Percentiles rank a stretch among this genome's conserved stretches.
phyloP scores from a whole-genome alignment of 495 filamentous ascomycete genomes.

The Hypoxylon perforatum region DNA sequence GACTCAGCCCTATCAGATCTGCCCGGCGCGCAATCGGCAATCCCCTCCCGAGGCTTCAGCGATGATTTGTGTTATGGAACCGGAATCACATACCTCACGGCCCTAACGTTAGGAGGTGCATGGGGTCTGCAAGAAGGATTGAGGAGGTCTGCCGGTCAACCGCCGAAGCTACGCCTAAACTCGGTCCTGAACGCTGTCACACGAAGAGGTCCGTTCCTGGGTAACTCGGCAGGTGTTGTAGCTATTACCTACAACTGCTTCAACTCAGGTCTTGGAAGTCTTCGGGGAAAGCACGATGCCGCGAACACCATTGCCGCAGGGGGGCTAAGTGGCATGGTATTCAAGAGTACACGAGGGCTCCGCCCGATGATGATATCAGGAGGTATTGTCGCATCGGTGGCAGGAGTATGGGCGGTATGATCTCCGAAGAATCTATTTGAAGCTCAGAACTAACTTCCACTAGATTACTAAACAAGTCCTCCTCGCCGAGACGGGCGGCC shows the following conservation, averaged over 20 bases:
- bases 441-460: slow-evolving; percentile 24
- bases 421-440: slow-evolving; percentile 28
- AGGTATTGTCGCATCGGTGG: slow-evolving; percentile 83
- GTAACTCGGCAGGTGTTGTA: slow-evolving; percentile 93
- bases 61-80: slow-evolving; percentile 98
- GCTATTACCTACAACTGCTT: slow-evolving; percentile 95
- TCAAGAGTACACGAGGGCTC: slow-evolving; percentile 92
- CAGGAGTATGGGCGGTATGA: slow-evolving; percentile 88
- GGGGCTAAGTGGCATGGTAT: slow-evolving; percentile 87
- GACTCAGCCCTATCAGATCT: slow-evolving; percentile 88
- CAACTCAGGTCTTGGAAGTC: slow-evolving; percentile 88
- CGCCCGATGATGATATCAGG: slow-evolving; percentile 94
- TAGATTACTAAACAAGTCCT: slow-evolving; percentile 69
- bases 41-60: slow-evolving; percentile 95
- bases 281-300: slow-evolving; percentile 89
- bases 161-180: slow-evolving; percentile 91
- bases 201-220: slow-evolving; percentile 92
- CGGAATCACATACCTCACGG: slow-evolving; percentile 89
- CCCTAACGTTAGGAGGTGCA: slow-evolving; percentile 83
- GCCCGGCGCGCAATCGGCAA: slow-evolving; percentile 83
- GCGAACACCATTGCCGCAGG: slow-evolving; percentile 89
- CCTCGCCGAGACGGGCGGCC: slow-evolving; percentile 50
- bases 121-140: slow-evolving; percentile 94
- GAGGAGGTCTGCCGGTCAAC: slow-evolving; percentile 74
- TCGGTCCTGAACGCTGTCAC: slow-evolving; percentile 93